Conservation (phyloP, 1,284 basidiomycete species). For the Ceratobasidium sp. region DNA sequence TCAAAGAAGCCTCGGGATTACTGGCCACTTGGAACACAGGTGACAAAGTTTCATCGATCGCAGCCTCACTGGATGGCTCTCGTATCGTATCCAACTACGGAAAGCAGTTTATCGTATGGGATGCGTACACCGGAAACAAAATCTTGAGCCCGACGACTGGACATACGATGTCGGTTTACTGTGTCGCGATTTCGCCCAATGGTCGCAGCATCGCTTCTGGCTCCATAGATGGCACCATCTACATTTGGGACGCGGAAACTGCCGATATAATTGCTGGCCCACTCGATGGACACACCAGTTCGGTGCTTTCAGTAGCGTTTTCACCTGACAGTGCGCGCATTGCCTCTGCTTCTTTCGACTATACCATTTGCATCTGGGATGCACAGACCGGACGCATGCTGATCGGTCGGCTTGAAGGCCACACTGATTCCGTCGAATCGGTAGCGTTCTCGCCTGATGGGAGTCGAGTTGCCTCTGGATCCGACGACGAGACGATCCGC, state of each 20-base stretch:
- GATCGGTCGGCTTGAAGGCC: background rate
- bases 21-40: background rate
- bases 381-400: background rate
- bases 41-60: background rate
- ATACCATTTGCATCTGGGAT: slow-evolving; percentile 8
- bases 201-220: background rate
- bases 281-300: background rate
- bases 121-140: background rate
- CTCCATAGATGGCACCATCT: background rate
- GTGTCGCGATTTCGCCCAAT: background rate
- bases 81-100: background rate
- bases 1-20: background rate
- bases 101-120: background rate
- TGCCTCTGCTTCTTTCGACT: background rate
- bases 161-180: background rate
- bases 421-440: background rate
- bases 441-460: slow-evolving; percentile 1
- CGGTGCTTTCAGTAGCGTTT: background rate
- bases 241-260: slow-evolving; percentile 11
- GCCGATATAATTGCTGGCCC: background rate
- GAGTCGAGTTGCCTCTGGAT: too few relatives aligned
- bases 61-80: background rate
- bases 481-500: too few relatives aligned
- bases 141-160: background rate
- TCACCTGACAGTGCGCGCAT: background rate